Conservation (phyloP, 768 basidiomycete species). For the Mycena galericulata region DNA sequence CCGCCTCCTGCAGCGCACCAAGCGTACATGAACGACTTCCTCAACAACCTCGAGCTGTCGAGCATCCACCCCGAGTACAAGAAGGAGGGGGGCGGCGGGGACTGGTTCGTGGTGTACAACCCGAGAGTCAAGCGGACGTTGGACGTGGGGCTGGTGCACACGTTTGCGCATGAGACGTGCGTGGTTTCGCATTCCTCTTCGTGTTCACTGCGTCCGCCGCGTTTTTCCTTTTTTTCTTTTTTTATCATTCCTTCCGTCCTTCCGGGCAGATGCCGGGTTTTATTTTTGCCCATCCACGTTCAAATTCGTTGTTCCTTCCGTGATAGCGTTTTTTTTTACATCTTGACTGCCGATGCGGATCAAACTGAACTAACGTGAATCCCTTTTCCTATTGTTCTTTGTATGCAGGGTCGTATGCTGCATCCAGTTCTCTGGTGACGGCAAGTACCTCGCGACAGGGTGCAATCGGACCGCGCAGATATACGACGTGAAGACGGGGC, state of each 20-base stretch:
- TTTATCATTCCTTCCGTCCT: no score
- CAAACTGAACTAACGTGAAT: no score
- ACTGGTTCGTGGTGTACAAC: constrained; percentile 94
- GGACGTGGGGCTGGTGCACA: constrained; percentile 86
- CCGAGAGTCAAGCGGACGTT: constrained; percentile 81
- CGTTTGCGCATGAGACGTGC: constrained; percentile 91
- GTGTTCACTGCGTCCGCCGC: no score
- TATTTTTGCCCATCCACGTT: no score
- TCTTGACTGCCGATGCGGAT: neutral
- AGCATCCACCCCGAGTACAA: constrained; percentile 65
- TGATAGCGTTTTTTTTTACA: constrained; percentile 7
- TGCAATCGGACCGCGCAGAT: constrained; percentile 97
- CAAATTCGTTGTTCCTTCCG: no score
- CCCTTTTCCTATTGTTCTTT: no score
- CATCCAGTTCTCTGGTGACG: constrained; percentile 94
- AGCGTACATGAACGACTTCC: constrained; percentile 38
- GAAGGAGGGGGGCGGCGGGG: constrained; percentile 82
- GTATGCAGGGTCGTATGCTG: constrained; percentile 78
- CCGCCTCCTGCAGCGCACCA: constrained; percentile 26
- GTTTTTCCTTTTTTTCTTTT: no score
- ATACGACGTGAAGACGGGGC: constrained; percentile 90
- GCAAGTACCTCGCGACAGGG: constrained; percentile 92
- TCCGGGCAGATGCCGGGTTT: no score
- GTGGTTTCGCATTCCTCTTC: no score
- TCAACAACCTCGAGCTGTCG: constrained; percentile 51